These are phyloP conservation scores for Circinella minor DNA, from an alignment of 371 early-diverging fungal genomes.

Conservation along the genomic window DNA sequence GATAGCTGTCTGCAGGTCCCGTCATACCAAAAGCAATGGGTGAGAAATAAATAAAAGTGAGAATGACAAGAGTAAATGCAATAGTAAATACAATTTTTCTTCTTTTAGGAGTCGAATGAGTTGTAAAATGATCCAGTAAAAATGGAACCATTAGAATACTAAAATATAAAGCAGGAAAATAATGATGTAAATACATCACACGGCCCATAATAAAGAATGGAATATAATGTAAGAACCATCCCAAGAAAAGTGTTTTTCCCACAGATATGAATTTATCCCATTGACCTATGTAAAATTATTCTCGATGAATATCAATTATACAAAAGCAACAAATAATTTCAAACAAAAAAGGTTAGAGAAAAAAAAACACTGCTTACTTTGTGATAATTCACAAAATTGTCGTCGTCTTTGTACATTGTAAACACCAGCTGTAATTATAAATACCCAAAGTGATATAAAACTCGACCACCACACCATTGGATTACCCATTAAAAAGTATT, in stretches of 20 bases:
- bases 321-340: no score
- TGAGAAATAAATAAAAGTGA: conserved; percentile 76
- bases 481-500: conserved; percentile 97
- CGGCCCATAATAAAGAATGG: conserved; percentile 99
- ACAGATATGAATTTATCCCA: conserved; percentile 76
- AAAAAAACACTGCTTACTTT: conserved; percentile 25
- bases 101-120: conserved; percentile 6
- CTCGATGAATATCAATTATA: no score
- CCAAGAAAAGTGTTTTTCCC: conserved; percentile 76
- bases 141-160: conserved; percentile 78
- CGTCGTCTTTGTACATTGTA: conserved; percentile 77
- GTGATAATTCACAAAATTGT: conserved; percentile 63
- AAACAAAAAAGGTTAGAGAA: no score
- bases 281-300: conserved; percentile 37
- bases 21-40: conserved; percentile 87
- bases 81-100: conserved; percentile 45
- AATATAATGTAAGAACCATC: conserved; percentile 96
- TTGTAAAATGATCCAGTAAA: conserved; percentile 75
- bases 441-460: conserved; percentile 63
- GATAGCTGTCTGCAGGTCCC: conserved; percentile 66
- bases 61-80: conserved; percentile 48
- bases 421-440: conserved; percentile 41
- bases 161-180: conserved; percentile 98
- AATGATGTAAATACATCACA: conserved; percentile 98
- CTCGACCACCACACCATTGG: conserved; percentile 96